Evolutionary conservation across 257 asterid genomes (phyloP).

Genomic region (Nicotiana tabacum): DNA sequence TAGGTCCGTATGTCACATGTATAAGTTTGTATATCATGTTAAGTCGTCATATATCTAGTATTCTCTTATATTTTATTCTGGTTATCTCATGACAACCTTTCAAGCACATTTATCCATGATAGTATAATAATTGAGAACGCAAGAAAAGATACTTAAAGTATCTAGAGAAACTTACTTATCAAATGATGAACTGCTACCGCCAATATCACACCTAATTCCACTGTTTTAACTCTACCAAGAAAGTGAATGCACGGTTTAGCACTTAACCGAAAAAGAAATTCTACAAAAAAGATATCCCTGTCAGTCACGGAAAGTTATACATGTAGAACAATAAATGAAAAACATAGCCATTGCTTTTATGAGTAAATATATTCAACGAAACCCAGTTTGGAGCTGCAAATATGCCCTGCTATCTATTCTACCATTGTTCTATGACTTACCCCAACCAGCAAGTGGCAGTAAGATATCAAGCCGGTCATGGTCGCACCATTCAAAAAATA

Average conservation of each 20-base stretch:
- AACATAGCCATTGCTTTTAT: neutral
- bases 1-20: too few species aligned
- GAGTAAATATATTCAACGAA: neutral
- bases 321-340: neutral
- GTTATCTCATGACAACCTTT: too few species aligned
- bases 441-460: neutral
- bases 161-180: neutral
- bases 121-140: neutral
- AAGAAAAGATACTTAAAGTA: neutral
- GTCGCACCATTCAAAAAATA: neutral
- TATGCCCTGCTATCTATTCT: neutral
- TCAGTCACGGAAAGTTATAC: neutral
- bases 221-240: neutral
- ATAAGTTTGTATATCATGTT: too few species aligned
- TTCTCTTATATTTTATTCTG: too few species aligned
- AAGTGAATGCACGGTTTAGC: neutral
- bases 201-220: neutral
- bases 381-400: neutral
- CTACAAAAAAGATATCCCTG: neutral
- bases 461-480: neutral
- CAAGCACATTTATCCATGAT: too few species aligned
- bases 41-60: too few species aligned
- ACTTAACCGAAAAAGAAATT: neutral
- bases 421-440: neutral
- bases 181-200: neutral